These are phyloP conservation scores for Tephrocybe rancida DNA, from an alignment of 768 basidiomycete genomes.

Conservation along the genomic window DNA sequence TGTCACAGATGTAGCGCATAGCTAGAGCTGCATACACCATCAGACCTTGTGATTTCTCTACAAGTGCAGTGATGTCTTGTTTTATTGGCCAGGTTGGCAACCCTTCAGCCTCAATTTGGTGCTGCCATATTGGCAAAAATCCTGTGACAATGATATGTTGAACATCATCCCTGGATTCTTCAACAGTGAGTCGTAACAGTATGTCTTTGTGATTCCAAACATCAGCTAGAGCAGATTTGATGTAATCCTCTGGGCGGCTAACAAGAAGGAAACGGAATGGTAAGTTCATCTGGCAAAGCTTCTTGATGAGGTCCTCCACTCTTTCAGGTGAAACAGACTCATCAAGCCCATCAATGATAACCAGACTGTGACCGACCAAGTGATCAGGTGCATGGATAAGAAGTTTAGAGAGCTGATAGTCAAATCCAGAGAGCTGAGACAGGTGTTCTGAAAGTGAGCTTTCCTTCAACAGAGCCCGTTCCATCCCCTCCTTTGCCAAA, in stretches of 20 bases:
- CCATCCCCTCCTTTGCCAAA: neutral
- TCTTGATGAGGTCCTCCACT: neutral
- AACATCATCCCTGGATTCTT: neutral
- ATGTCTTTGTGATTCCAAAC: neutral
- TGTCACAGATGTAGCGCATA: constrained; percentile 3
- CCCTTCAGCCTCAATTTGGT: neutral
- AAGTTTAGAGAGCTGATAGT: neutral
- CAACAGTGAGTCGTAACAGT: neutral
- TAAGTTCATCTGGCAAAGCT: neutral
- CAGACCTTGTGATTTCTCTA: constrained; percentile 6
- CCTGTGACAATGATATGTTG: neutral
- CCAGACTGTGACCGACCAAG: neutral
- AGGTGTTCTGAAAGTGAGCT: neutral
- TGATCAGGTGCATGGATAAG: neutral
- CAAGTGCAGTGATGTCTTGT: neutral
- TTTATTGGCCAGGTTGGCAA: neutral
- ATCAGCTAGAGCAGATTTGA: neutral
- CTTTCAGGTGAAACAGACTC: neutral
- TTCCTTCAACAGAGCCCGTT: neutral
- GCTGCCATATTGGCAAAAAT: neutral
- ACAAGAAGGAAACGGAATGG: constrained; percentile 1
- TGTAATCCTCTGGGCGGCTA: neutral
- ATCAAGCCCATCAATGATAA: neutral
- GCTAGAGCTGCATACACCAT: constrained; percentile 5
- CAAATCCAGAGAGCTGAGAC: neutral